phyloP scores from a whole-genome alignment of 1,284 basidiomycete species.

The Peniophora sp. region DNA sequence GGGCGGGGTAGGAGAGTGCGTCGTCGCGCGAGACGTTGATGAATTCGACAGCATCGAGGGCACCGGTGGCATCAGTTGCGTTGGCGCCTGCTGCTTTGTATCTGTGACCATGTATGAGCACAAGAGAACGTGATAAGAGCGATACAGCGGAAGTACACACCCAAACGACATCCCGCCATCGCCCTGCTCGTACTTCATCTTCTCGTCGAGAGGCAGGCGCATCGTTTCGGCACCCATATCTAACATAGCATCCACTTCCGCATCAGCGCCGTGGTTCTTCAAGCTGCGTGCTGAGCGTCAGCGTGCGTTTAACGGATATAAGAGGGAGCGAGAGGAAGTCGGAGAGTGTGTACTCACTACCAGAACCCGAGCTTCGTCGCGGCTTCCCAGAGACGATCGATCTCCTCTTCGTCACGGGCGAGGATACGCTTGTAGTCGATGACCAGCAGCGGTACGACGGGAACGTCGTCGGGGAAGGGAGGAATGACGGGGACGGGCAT shows the following conservation, averaged over 20 bases:
- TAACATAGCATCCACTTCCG: conserved; percentile 24
- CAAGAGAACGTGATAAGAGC: not conserved
- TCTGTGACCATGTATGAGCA: not conserved
- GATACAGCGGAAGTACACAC: not conserved
- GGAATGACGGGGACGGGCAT: not conserved
- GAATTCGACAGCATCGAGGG: conserved; percentile 39
- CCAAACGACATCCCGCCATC: conserved; percentile 26
- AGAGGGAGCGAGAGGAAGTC: not conserved
- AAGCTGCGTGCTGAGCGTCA: conserved; percentile 13
- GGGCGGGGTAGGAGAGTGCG: conserved; percentile 44
- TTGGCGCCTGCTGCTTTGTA: conserved; percentile 60
- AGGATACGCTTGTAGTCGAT: conserved; percentile 9
- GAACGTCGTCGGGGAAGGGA: conserved; percentile 1
- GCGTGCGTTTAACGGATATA: too few relatives aligned
- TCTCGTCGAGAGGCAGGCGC: conserved; percentile 24
- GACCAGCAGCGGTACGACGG: not conserved
- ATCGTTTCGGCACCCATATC: conserved; percentile 27
- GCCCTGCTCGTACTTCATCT: conserved; percentile 29
- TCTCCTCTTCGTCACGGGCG: conserved; percentile 17
- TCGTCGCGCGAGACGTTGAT: conserved; percentile 65
- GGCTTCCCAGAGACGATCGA: conserved; percentile 22
- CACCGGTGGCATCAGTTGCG: conserved; percentile 43
- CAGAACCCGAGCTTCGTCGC: conserved; percentile 25
- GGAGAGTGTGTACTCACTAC: conserved; percentile 20
- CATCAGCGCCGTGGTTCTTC: conserved; percentile 27